Evolutionary conservation across 169 alveolate genomes (phyloP).

Genomic region (Plasmodium falciparum): DNA sequence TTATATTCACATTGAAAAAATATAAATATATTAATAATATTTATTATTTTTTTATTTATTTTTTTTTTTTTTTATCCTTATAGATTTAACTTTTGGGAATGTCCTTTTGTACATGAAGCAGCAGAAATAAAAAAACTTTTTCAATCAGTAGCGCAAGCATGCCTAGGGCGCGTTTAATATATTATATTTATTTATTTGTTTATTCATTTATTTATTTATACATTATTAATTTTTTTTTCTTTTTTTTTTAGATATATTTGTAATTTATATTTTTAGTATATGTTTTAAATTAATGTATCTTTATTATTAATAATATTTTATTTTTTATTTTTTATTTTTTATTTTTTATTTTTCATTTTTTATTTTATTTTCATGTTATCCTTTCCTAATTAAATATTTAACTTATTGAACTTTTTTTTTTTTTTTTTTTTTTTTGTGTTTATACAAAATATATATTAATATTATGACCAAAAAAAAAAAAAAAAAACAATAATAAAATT

Average conservation of each 20-base stretch:
- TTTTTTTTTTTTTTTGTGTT: too few species aligned
- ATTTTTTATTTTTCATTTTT: constrained; percentile 4
- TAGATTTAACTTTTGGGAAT: constrained; percentile 82
- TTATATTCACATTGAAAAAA: background rate
- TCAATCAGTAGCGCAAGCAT: constrained; percentile 84
- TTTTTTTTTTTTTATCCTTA: background rate
- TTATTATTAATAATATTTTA: background rate
- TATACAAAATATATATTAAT: too few species aligned
- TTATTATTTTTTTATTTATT: background rate
- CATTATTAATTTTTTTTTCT: background rate
- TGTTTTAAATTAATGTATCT: constrained; percentile 12
- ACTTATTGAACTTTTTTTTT: too few species aligned
- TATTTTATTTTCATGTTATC: too few species aligned
- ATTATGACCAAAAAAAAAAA: too few species aligned
- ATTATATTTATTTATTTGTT: constrained; percentile 24
- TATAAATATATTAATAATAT: background rate
- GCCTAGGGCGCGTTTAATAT: constrained; percentile 74
- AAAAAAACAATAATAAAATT: too few species aligned
- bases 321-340: background rate
- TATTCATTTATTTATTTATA: constrained; percentile 1
- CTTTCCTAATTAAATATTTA: too few species aligned
- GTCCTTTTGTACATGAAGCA: constrained; percentile 81
- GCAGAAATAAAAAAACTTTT: constrained; percentile 85
- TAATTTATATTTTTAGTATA: constrained; percentile 46
- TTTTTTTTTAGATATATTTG: constrained; percentile 36